Base-by-base conservation (phyloP, 257 asterid species). In the Marsdenia floribunda region DNA sequence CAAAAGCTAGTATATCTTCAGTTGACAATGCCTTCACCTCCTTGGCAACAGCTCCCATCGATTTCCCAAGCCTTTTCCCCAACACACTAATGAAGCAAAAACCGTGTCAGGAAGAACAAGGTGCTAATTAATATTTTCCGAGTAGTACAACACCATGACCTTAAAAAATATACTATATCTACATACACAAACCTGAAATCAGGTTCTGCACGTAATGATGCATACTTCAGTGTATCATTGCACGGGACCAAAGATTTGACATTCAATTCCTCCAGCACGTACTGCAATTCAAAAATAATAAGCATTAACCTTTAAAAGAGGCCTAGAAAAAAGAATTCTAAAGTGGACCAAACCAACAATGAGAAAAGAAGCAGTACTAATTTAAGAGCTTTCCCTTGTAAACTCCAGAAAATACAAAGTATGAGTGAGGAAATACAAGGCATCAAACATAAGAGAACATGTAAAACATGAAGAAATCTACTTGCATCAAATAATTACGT, bases 171-270 rank as follows among this genome's bases (percentile, higher is more conserved):
- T 58, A 59, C 44, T 49, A 63, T 66, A 67, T 52, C 60, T 29
- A 29, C 37, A 71, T 76, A 65, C 29, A 26, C 29, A 44, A 46
- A 85, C 88, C 88, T 85, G 85, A 95, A 95, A 83, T 92, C 97
- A 49, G 99, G 99, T 79, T 92, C 98, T n/a, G 99, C 98, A 18
- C 94, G 90, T 73, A 95, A 81, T 6, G 92, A 83, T 22, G 97
- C 93, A 68, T 89, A 95, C 84, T 90, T 93, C 74, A 95, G 71
- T 13, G 98, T 81, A 74, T 95, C 97, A n/a, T 82, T 85, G 85
- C 98, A 95, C 0, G 98, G 84, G 53, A 87, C 86, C 83, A 92
- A 78, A 72, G 97, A 88, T 82, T 88, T 87, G n/a, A 95, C 88
- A 42, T 92, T 95, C 53, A 95, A 91, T 80, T 95, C 99, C 89